These are phyloP conservation scores for Chlamydomonas incerta DNA, from an alignment of 139 green algal genomes.

Conservation along the genomic window DNA sequence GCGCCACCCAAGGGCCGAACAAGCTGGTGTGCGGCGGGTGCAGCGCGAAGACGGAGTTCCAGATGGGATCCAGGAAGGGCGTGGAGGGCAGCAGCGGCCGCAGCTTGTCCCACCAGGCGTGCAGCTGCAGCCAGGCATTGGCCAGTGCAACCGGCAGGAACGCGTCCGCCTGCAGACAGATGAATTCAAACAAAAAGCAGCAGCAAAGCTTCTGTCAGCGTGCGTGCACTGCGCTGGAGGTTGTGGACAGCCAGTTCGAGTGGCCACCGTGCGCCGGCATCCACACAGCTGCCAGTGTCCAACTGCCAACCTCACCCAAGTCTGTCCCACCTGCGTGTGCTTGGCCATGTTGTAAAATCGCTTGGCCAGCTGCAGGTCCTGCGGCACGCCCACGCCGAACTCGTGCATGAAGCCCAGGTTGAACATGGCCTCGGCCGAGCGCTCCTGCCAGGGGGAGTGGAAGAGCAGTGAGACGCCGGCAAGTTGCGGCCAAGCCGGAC, in stretches of 20 bases:
- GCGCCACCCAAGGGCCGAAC: conserved; percentile 26
- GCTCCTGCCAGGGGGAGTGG: conserved; percentile 43
- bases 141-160: conserved; percentile 56
- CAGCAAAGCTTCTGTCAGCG: too few species aligned
- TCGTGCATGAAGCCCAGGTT: conserved; percentile 96
- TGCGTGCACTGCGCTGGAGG: too few species aligned
- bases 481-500: too few species aligned
- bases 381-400: conserved; percentile 84
- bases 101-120: conserved; percentile 48
- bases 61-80: background rate
- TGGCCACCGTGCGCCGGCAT: too few species aligned
- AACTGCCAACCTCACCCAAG: too few species aligned
- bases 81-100: conserved; percentile 25
- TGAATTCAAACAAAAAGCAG: too few species aligned
- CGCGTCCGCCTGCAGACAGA: conserved; percentile 58
- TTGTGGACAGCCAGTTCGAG: too few species aligned
- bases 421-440: conserved; percentile 88
- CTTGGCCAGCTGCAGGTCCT: conserved; percentile 66
- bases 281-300: too few species aligned
- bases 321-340: conserved; percentile 50
- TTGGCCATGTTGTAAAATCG: conserved; percentile 76
- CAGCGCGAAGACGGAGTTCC: conserved; percentile 24
- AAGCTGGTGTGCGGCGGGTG: conserved; percentile 46
- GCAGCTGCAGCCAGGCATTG: conserved; percentile 55
- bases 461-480: too few species aligned